Evolutionary conservation across 1,284 basidiomycete genomes (phyloP).

Genomic region (Bjerkandera adusta): DNA sequence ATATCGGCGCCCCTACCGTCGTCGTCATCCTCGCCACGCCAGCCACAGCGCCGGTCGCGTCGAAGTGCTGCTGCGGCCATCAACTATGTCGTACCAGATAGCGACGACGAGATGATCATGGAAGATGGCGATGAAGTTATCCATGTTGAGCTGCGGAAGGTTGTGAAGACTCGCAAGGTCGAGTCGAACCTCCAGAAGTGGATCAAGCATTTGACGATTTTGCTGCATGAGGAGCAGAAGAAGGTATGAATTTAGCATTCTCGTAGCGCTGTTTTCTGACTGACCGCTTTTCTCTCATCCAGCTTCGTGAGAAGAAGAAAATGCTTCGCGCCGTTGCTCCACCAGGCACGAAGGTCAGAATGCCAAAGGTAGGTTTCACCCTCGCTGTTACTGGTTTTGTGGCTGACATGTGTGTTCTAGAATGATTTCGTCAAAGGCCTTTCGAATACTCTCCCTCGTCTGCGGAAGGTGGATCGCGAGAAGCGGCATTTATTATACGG

Average conservation of each 20-base stretch:
- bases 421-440: constrained; percentile 66
- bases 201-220: constrained; percentile 57
- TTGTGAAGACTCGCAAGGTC: constrained; percentile 35
- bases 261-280: constrained; percentile 1
- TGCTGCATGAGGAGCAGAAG: constrained; percentile 62
- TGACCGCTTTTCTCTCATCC: constrained; percentile 6
- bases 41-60: constrained; percentile 59
- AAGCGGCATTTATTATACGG: constrained; percentile 45
- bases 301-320: constrained; percentile 66
- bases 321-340: constrained; percentile 43
- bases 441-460: constrained; percentile 47
- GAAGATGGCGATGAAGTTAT: constrained; percentile 38
- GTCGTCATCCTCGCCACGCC: constrained; percentile 30
- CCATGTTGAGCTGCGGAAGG: constrained; percentile 30
- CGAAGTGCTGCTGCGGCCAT: constrained; percentile 50
- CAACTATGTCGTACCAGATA: constrained; percentile 67
- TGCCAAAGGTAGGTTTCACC: constrained; percentile 50
- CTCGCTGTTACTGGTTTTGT: background rate
- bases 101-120: constrained; percentile 63
- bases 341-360: constrained; percentile 44
- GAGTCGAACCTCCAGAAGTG: constrained; percentile 61
- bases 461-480: constrained; percentile 56
- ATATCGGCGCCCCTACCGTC: constrained; percentile 4
- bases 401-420: constrained; percentile 32
- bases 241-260: constrained; percentile 43